Conservation (phyloP, 805 yeast species). For the Tetrapisispora nanseiensis region DNA sequence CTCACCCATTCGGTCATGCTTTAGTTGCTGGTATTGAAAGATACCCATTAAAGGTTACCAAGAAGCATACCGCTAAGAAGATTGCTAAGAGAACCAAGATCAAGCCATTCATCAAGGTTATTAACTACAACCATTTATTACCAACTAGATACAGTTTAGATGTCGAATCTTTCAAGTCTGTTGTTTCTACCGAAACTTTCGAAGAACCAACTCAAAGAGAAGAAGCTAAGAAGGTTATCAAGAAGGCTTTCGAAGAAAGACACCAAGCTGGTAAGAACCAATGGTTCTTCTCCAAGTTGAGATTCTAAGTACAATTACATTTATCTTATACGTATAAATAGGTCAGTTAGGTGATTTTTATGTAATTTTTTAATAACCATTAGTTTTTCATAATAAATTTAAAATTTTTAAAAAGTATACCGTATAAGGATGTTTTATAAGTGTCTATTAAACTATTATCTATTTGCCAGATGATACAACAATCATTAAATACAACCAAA, state of each 20-base stretch:
- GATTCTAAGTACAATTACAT: slow-evolving; percentile 47
- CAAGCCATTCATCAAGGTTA: slow-evolving; percentile 97
- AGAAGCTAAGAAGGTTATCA: slow-evolving; percentile 98
- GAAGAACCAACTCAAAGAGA: slow-evolving; percentile 96
- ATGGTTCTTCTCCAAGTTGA: slow-evolving; percentile 98
- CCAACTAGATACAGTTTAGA: slow-evolving; percentile 99
- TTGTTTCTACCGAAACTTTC: slow-evolving; percentile 87
- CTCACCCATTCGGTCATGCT: slow-evolving; percentile 99
- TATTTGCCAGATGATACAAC: too few relatives aligned
- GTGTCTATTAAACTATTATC: too few relatives aligned
- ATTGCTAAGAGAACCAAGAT: slow-evolving; percentile 94
- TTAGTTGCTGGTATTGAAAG: slow-evolving; percentile 99
- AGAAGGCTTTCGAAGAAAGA: slow-evolving; percentile 98
- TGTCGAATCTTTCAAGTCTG: slow-evolving; percentile 88
- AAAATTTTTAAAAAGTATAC: neutral
- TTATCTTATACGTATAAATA: slow-evolving; percentile 3
- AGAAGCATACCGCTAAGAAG: slow-evolving; percentile 91
- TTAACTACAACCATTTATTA: slow-evolving; percentile 99
- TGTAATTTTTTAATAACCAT: slow-evolving; percentile 6
- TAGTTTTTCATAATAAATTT: slow-evolving; percentile 4
- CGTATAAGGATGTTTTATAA: too few relatives aligned
- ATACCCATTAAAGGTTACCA: slow-evolving; percentile 94
- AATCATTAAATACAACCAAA: too few relatives aligned
- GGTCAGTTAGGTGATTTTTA: slow-evolving; percentile 5
- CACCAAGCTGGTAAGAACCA: slow-evolving; percentile 99